These are phyloP conservation scores for Calonectria hawksworthii DNA, from an alignment of 2,329 filamentous ascomycete species.

Conservation along the genomic window DNA sequence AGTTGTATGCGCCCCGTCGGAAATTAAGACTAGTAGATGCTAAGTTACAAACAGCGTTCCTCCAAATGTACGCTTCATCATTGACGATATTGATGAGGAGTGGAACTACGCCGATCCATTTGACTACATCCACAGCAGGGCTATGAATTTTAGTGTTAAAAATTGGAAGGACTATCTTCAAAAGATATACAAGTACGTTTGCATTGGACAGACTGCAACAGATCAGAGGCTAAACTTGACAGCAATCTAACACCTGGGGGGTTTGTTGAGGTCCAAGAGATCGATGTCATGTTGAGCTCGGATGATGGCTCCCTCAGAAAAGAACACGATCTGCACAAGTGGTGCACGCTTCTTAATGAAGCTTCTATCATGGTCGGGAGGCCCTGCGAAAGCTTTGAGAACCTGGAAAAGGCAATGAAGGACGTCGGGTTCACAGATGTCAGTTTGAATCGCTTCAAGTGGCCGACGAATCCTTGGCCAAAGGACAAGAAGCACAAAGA, in stretches of 20 bases:
- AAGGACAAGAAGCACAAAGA: conserved; percentile 64
- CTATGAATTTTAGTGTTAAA: conserved; percentile 16
- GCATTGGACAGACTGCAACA: fast-evolving
- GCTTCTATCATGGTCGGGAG: conserved; percentile 47
- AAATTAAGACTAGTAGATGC: neutral
- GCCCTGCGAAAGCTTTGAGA: conserved; percentile 39
- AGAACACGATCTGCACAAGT: conserved; percentile 40
- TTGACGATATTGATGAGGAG: conserved; percentile 25
- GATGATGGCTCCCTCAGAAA: conserved; percentile 33
- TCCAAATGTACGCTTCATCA: conserved; percentile 17
- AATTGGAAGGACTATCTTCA: conserved; percentile 1
- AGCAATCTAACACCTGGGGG: conserved; percentile 34
- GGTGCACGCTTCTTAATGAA: conserved; percentile 45
- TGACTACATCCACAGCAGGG: conserved; percentile 21
- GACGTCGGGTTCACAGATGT: conserved; percentile 67
- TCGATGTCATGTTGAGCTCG: conserved; percentile 35
- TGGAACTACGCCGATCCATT: conserved; percentile 19
- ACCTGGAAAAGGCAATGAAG: conserved; percentile 51
- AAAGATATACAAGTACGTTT: conserved; percentile 7
- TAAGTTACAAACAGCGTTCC: neutral
- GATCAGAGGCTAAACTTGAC: neutral
- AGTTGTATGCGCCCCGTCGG: neutral
- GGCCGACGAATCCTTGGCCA: conserved; percentile 65
- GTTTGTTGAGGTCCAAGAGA: conserved; percentile 39
- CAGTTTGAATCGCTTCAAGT: conserved; percentile 59